Evolutionary conservation across 1,139 yeast species (phyloP).

Genomic region (Yamadazyma spencermartinsiae): DNA sequence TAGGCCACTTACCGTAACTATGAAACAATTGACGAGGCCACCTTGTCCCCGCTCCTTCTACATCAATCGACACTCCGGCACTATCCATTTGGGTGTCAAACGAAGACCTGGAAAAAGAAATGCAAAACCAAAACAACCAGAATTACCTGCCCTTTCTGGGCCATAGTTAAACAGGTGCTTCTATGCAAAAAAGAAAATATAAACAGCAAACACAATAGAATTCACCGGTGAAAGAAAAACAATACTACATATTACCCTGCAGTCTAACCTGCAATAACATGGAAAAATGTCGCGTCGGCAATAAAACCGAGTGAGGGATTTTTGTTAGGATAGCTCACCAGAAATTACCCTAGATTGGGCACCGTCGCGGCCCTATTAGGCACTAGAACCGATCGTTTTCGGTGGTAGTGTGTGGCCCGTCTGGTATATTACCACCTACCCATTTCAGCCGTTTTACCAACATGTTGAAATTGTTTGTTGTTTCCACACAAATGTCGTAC

Average conservation of each 20-base stretch:
- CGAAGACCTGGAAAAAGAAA: too few relatives aligned
- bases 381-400: too few relatives aligned
- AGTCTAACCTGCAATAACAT: neutral
- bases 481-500: constrained; percentile 4
- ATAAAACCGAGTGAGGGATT: constrained; percentile 1
- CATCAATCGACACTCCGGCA: neutral
- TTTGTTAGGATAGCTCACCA: neutral
- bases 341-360: neutral
- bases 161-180: neutral
- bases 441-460: constrained; percentile 19
- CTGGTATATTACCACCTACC: constrained; percentile 8
- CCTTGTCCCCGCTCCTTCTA: neutral
- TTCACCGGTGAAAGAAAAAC: too few relatives aligned
- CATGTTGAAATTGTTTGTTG: constrained; percentile 7
- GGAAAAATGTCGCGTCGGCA: neutral
- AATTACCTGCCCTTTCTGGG: neutral
- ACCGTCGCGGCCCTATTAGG: neutral
- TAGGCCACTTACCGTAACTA: neutral
- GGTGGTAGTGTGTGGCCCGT: neutral
- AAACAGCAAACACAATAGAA: too few relatives aligned
- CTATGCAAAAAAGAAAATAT: neutral
- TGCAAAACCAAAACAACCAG: neutral
- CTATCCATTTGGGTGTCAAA: neutral
- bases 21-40: neutral
- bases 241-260: constrained; percentile 1